Evolutionary conservation across 2,329 filamentous ascomycete genomes (phyloP), one percentile per base, ranked within the genome.

Genomic region (Metarhizium robertsii): DNA sequence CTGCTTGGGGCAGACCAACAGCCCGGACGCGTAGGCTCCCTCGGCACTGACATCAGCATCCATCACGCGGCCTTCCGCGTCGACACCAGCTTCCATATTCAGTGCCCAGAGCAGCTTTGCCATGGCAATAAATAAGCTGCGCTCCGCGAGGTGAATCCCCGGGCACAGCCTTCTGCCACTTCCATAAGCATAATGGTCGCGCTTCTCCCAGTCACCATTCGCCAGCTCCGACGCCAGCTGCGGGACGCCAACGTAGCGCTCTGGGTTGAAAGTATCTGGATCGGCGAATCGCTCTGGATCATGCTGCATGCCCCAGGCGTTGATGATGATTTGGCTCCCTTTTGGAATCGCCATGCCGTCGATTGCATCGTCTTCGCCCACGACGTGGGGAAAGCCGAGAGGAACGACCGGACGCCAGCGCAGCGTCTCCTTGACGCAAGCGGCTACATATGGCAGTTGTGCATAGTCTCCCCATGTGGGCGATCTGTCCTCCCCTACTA

Each of bases 91-190:
- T 2, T 25, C 42, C 18, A 45, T 20, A 45, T 20, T 20, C 42
- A 43, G 78, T 0, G 70, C 76, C 78, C 78, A 81, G 0, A 81
- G 58, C 0, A 75, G 53, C 54, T 70, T 70, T 0, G 73, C 64
- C 14, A 72, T 64, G 40, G 61, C 64, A 1, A 72, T 47, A 56
- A 69, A 73, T 18, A 78, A 63, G 29, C 67, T 75, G 5, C 74
- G 69, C 62, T 79, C 76, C 1, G 75, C 75, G 7, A 80, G 66
- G 54, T 79, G 74, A 6, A 76, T 73, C 0, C 77, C 77, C 0
- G 71, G 71, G 58, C 76, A 79, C 20, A 79, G 70, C 4, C 76
- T 70, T 2, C 76, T 67, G 1, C 76, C 76, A 13, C 67, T 69
- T 2, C 76, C 76, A 60, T 76, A 79, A 1, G 66, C 67, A 58